phyloP scores from a whole-genome alignment of 441 rosid species.

The Capsella rubella region DNA sequence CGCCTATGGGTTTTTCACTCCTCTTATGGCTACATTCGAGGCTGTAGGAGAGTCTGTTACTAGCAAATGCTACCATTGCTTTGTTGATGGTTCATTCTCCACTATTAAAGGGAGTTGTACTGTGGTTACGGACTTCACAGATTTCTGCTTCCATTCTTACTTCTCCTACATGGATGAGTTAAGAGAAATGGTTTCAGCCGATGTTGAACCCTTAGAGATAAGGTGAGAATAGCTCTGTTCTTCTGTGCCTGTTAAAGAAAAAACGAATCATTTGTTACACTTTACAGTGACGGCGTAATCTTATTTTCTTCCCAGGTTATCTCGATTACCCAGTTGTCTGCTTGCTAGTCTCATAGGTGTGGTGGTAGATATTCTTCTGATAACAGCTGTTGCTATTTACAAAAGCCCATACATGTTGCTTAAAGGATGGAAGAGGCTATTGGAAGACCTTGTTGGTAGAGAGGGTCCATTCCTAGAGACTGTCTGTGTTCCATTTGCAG shows the following conservation, averaged over 20 bases:
- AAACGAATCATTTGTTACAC: neutral
- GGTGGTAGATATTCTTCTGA: slow-evolving; percentile 62
- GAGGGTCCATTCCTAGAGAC: slow-evolving; percentile 93
- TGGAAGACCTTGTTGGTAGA: slow-evolving; percentile 88
- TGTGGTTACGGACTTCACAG: slow-evolving; percentile 71
- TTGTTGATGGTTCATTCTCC: slow-evolving; percentile 73
- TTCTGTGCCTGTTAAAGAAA: neutral
- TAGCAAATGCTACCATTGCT: slow-evolving; percentile 77
- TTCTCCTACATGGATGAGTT: slow-evolving; percentile 91
- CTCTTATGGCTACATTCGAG: slow-evolving; percentile 81
- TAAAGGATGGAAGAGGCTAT: slow-evolving; percentile 86
- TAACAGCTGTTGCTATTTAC: slow-evolving; percentile 73
- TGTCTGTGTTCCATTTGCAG: slow-evolving; percentile 91
- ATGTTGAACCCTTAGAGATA: slow-evolving; percentile 66
- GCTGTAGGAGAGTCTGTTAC: slow-evolving; percentile 67
- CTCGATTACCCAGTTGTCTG: slow-evolving; percentile 66
- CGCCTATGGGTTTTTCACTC: slow-evolving; percentile 78
- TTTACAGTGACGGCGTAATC: neutral
- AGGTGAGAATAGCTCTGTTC: slow-evolving; percentile 47
- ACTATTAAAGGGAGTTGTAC: slow-evolving; percentile 74
- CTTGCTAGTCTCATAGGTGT: slow-evolving; percentile 69
- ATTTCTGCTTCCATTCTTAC: slow-evolving; percentile 91
- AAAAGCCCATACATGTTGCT: slow-evolving; percentile 88
- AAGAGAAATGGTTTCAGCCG: slow-evolving; percentile 55
- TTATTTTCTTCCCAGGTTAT: slow-evolving; percentile 53